Evolutionary conservation across 2,329 filamentous ascomycete species (phyloP), one percentile per base, ranked within the genome.

Genomic region (Fusarium sp.): DNA sequence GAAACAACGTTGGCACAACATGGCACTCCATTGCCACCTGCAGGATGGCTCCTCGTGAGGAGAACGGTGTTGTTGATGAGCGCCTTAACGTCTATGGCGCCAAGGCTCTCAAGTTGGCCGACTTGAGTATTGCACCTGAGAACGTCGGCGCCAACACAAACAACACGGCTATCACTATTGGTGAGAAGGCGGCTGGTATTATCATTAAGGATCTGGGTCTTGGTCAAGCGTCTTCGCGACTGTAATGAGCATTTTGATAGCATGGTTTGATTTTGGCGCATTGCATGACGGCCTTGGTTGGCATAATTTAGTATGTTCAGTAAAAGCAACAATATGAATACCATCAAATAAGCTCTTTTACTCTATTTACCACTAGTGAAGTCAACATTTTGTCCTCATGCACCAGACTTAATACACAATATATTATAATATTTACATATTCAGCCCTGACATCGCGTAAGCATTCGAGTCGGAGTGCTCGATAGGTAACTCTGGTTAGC

Each of bases 101-200:
- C 0, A 65, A 80, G 65, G 74, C 77, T 0, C 72, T 85, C 15
- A 84, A 83, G 75, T 60, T 84, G 40, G 82, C 79, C 3, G 80
- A 83, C 47, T 45, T 83, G 62, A 80, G 80, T 61, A 72, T 82
- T 2, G 69, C 74, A 7, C 80, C 81, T 0, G 53, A 64, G 25
- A 84, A 84, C 15, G 80, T 86, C 2, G 82, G 76, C 3, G 81
- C 80, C 1, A 87, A 87, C 61, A 86, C 85, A 3, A 82, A 83
- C 47, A 84, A 82, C 41, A 84, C 83, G 2, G 85, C 85, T 0
- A 73, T 86, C 18, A 62, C 82, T 18, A 75, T 87, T 32, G 85
- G 85, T 3, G 85, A 87, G 77, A 83, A 81, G 74, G 82, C 79
- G 5, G 81, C 81, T 0, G 80, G 81, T 60, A 82, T 84, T 43